phyloP scores from a whole-genome alignment of 2,329 filamentous ascomycete genomes.

The Fusarium dimerum region DNA sequence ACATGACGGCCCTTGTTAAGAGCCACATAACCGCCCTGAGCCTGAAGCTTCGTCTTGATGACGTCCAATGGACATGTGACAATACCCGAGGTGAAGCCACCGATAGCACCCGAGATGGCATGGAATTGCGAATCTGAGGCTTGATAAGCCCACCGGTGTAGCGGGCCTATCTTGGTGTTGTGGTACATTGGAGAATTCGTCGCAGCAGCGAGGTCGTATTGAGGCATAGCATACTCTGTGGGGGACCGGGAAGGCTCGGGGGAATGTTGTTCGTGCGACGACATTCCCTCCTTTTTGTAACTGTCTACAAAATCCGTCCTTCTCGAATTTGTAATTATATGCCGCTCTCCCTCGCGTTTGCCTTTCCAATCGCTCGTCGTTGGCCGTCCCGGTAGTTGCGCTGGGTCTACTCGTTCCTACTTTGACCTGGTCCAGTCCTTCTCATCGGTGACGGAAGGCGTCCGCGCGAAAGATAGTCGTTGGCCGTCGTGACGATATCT shows the following conservation, averaged over 20 bases:
- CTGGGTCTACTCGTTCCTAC: background rate
- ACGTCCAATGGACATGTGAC: conserved; percentile 97
- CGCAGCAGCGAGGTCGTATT: conserved; percentile 37
- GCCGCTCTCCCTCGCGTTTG: too few species aligned
- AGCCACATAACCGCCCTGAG: conserved; percentile 78
- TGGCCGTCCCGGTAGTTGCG: conserved; percentile 4
- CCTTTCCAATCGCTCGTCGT: conserved; percentile 1
- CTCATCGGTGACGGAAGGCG: background rate
- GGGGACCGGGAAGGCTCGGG: conserved; percentile 33
- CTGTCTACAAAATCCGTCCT: too few species aligned
- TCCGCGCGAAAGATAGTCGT: background rate
- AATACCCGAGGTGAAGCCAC: conserved; percentile 89
- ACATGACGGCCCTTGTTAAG: conserved; percentile 50
- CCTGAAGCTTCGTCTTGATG: conserved; percentile 97
- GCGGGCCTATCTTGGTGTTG: conserved; percentile 38
- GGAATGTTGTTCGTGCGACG: conserved; percentile 54
- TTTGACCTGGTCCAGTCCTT: background rate
- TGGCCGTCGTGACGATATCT: background rate
- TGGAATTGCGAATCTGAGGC: conserved; percentile 71
- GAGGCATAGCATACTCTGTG: conserved; percentile 39
- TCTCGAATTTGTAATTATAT: too few species aligned
- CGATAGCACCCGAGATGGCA: conserved; percentile 82
- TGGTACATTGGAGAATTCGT: conserved; percentile 36
- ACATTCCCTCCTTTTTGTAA: conserved; percentile 35
- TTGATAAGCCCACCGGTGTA: conserved; percentile 57